phyloP scores from a whole-genome alignment of 192 early-diverging fungal species.

The Globomyces pollinis-pini region DNA sequence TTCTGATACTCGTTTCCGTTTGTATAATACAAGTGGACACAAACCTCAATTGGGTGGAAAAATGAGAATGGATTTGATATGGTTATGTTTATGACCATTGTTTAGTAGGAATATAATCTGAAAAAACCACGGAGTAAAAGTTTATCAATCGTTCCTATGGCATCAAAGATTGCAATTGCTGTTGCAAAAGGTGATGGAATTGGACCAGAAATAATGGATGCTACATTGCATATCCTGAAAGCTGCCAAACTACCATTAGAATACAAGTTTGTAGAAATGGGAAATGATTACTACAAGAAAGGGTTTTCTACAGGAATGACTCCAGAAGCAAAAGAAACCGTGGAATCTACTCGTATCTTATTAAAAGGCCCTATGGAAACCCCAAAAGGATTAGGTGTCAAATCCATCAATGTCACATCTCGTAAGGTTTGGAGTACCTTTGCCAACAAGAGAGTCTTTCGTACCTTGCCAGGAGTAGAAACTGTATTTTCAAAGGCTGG shows the following conservation, averaged over 20 bases:
- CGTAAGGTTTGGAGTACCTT: conserved; percentile 15
- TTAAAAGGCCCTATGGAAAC: conserved; percentile 26
- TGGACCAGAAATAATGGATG: conserved; percentile 74
- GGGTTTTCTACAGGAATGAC: conserved; percentile 16
- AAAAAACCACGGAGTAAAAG: background rate
- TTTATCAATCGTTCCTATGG: background rate
- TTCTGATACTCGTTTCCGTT: no score
- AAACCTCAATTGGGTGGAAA: no score
- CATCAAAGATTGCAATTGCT: conserved; percentile 4
- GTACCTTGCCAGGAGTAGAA: conserved; percentile 71
- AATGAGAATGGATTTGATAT: no score
- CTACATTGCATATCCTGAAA: conserved; percentile 73
- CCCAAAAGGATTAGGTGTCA: conserved; percentile 19
- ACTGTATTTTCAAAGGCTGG: conserved; percentile 74
- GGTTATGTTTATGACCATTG: no score
- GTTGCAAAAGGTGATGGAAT: conserved; percentile 69
- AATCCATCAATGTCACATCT: conserved; percentile 22
- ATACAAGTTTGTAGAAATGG: conserved; percentile 17
- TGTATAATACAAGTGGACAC: no score
- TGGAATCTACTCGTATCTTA: conserved; percentile 14
- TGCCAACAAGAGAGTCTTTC: conserved; percentile 20
- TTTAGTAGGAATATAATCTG: no score
- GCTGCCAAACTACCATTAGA: conserved; percentile 59
- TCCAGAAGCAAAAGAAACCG: conserved; percentile 15
- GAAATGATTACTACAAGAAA: conserved; percentile 15